These are phyloP conservation scores for Wickerhamomyces sp. DNA, from an alignment of 1,139 yeast genomes.

Conservation along the genomic window DNA sequence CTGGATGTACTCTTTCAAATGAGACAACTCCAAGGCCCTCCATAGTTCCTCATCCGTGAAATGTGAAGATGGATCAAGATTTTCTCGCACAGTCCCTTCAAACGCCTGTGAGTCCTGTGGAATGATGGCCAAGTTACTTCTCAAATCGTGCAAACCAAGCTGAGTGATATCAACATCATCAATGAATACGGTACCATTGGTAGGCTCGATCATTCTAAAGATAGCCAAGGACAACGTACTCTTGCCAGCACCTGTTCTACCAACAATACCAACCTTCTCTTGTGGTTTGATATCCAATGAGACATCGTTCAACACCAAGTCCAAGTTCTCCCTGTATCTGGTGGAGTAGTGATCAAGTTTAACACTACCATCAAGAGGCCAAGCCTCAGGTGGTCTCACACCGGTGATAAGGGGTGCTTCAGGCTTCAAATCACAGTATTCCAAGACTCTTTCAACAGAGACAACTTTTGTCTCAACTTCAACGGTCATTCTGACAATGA, in stretches of 20 bases:
- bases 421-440: constrained; percentile 56
- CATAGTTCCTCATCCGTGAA: constrained; percentile 50
- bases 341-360: constrained; percentile 57
- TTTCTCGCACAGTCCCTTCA: constrained; percentile 56
- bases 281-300: constrained; percentile 46
- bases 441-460: constrained; percentile 71
- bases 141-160: constrained; percentile 43
- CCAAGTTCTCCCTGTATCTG: constrained; percentile 54
- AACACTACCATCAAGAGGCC: constrained; percentile 63
- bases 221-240: constrained; percentile 66
- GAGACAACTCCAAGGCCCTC: constrained; percentile 49
- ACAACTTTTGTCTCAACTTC: constrained; percentile 73
- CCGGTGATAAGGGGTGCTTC: constrained; percentile 46
- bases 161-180: constrained; percentile 45
- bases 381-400: constrained; percentile 36
- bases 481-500: constrained; percentile 62
- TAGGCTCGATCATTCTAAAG: constrained; percentile 69
- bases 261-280: constrained; percentile 78
- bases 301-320: constrained; percentile 53
- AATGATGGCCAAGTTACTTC: constrained; percentile 54
- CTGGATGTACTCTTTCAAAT: constrained; percentile 42
- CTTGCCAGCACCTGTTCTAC: constrained; percentile 86
- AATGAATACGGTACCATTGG: constrained; percentile 45
- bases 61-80: constrained; percentile 53
- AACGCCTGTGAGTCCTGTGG: constrained; percentile 70